Evolutionary conservation across 495 filamentous ascomycete genomes (phyloP), one percentile per base, ranked within the genome.

Genomic region (Aspergillus egyptiacus): DNA sequence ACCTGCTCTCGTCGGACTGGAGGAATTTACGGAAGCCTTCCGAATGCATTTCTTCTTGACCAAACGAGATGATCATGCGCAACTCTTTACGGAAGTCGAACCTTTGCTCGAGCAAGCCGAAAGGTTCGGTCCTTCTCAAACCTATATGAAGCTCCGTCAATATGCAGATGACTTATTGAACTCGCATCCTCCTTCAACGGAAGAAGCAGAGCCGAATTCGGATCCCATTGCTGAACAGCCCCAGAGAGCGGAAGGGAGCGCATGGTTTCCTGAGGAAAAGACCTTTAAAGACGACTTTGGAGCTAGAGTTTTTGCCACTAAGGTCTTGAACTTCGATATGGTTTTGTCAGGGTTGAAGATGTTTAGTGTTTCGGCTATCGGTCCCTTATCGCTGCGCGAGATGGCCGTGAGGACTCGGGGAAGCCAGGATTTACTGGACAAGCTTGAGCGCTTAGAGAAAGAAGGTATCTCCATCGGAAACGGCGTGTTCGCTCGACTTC

Each of bases 301-400:
- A 14, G 84, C 87, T 13, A 74, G 82, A 46, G 70, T 86, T 54
- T 84, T 91, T 54, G 86, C 86, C 5, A 90, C 86, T 14, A 76
- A 65, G 17, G 76, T 82, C 48, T 71, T 89, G 23, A 75, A 76
- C 3, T 64, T 91, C 14, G 77, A 87, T 33, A 72, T 76, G 38
- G 75, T 86, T 15, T 76, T 90, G 20, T 74, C 73, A 31, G 72
- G 79, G 0, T 65, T 93, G 19, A 72, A 70, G 31, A 79, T 83
- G 56, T 74, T 91, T 43, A 80, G 81, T 2, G 69, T 87, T 10
- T 66, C 78, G 28, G 65, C 70, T 15, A 83, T 93, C 50, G 87
- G 88, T 7, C 84, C 87, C 1, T 67, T 84, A 9, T 82, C 86
- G 3, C 48, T 93, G 37, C 81, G 86, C 38, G 81, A 87, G 27